Conservation (phyloP, 371 early-diverging fungal species). For the Paraphysoderma sedebokerense region DNA sequence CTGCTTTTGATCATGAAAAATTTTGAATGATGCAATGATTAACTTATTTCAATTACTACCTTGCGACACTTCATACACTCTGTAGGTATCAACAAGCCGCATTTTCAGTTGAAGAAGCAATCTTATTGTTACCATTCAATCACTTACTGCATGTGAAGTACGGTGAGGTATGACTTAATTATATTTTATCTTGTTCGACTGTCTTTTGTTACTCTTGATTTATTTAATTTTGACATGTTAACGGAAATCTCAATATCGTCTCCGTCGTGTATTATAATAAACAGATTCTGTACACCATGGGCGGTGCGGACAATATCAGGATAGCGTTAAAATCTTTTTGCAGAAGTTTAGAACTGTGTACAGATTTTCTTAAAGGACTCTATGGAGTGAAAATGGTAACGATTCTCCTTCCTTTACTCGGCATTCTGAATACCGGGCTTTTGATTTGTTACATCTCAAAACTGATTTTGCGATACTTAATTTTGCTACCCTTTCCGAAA, state of each 20-base stretch:
- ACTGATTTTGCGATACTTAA: too few relatives aligned
- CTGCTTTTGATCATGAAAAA: not conserved
- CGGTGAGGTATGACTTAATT: conserved; percentile 40
- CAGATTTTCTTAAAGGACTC: conserved; percentile 50
- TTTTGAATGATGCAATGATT: not conserved
- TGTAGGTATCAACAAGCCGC: conserved; percentile 54
- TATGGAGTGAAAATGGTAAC: too few relatives aligned
- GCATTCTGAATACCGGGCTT: too few relatives aligned
- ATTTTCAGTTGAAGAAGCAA: conserved; percentile 73
- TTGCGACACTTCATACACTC: not conserved
- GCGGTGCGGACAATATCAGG: conserved; percentile 22
- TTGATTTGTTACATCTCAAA: too few relatives aligned
- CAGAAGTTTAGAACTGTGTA: conserved; percentile 51
- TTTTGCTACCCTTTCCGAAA: too few relatives aligned
- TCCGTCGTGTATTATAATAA: too few relatives aligned
- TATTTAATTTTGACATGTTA: not conserved
- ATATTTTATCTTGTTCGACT: not conserved
- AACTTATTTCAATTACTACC: not conserved
- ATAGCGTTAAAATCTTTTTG: conserved; percentile 56
- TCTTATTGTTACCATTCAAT: conserved; percentile 61
- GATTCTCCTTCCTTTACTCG: too few relatives aligned
- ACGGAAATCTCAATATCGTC: too few relatives aligned
- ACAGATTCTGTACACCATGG: conserved; percentile 42
- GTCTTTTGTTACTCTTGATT: not conserved
- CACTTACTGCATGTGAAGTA: conserved; percentile 71